Conservation (phyloP, 805 yeast genomes). For the Kazachstania psychrophila region DNA sequence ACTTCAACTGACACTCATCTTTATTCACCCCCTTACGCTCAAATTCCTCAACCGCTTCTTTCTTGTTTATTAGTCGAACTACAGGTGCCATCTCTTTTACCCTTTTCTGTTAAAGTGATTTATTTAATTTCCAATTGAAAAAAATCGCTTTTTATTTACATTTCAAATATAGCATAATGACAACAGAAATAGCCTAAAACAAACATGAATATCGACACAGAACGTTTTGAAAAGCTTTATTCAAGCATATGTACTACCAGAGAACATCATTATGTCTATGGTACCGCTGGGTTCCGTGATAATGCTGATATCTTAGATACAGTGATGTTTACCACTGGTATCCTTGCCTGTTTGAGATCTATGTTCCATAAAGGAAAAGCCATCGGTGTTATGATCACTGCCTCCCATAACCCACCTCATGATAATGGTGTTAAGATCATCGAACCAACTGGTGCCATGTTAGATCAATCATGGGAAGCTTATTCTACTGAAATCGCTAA, state of each 20-base stretch:
- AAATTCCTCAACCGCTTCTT: constrained; percentile 13
- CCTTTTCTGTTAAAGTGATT: not conserved
- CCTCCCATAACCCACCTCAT: constrained; percentile 85
- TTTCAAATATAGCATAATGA: not conserved
- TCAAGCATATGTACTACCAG: constrained; percentile 35
- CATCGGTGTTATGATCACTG: constrained; percentile 95
- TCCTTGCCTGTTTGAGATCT: constrained; percentile 79
- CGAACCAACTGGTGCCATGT: constrained; percentile 89
- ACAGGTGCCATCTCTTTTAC: constrained; percentile 6
- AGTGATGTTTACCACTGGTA: constrained; percentile 75
- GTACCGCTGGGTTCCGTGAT: constrained; percentile 96
- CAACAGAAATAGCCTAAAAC: not conserved
- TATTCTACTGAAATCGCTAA: constrained; percentile 78
- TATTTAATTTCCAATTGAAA: not conserved
- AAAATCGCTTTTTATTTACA: not conserved
- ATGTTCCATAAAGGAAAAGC: constrained; percentile 54
- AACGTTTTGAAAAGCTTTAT: constrained; percentile 11
- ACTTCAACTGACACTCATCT: constrained; percentile 29
- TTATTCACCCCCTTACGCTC: not conserved
- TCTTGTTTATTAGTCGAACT: constrained; percentile 21
- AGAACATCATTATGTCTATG: constrained; percentile 50
- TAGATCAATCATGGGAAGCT: constrained; percentile 74
- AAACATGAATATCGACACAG: constrained; percentile 3
- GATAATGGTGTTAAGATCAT: constrained; percentile 93
- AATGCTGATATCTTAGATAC: constrained; percentile 61